These are phyloP conservation scores for Phytophthora ramorum DNA, from an alignment of 352 stramenopile genomes.

Conservation along the genomic window DNA sequence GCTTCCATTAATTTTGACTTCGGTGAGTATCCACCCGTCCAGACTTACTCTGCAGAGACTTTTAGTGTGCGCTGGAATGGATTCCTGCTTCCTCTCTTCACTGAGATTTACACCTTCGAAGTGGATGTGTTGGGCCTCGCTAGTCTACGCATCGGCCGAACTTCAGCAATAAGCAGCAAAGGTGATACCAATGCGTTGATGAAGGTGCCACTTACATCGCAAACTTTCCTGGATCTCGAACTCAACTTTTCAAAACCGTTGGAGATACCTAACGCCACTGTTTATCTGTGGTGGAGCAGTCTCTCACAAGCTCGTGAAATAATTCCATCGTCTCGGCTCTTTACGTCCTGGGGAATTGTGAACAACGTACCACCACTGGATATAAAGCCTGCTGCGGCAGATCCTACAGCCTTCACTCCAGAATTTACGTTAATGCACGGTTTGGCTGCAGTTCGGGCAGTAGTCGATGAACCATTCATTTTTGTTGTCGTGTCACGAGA, in stretches of 20 bases:
- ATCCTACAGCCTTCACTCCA: conserved; percentile 48
- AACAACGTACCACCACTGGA: conserved; percentile 63
- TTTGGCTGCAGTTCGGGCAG: conserved; percentile 12
- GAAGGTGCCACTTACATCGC: conserved; percentile 35
- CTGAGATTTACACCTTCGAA: conserved; percentile 66
- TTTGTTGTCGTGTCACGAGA: conserved; percentile 55
- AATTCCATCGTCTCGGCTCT: conserved; percentile 50
- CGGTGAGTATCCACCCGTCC: conserved; percentile 34
- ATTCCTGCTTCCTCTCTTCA: conserved; percentile 55
- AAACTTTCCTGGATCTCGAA: conserved; percentile 51
- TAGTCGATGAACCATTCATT: conserved; percentile 25
- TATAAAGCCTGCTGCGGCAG: conserved; percentile 39
- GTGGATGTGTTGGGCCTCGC: conserved; percentile 42
- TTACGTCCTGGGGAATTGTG: conserved; percentile 60
- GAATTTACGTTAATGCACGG: conserved; percentile 30
- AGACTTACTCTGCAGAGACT: conserved; percentile 45
- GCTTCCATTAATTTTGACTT: conserved; percentile 60
- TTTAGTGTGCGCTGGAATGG: conserved; percentile 73
- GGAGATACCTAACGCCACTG: conserved; percentile 34
- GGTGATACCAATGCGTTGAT: conserved; percentile 14
- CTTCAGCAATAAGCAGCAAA: conserved; percentile 12
- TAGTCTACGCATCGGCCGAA: conserved; percentile 35
- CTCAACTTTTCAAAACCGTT: conserved; percentile 61
- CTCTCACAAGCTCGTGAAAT: conserved; percentile 51
- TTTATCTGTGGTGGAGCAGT: conserved; percentile 65